Conservation (phyloP, 176 grass and related monocot species). For the Chrysopogon serrulatus region DNA sequence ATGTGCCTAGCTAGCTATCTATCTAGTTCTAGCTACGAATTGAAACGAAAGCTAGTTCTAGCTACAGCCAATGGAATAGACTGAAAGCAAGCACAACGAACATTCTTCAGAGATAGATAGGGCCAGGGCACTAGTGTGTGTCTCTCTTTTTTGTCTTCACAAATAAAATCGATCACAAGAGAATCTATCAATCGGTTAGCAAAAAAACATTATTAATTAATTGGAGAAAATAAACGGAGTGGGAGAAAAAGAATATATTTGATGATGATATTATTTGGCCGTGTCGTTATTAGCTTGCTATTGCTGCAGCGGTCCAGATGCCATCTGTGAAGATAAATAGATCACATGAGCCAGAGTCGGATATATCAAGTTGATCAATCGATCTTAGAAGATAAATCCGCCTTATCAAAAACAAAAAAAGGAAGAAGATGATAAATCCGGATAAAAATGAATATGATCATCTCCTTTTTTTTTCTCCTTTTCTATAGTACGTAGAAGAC, state of each 20-base stretch:
- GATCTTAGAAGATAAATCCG: not conserved
- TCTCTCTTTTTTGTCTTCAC: not conserved
- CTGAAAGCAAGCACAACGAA: slow-evolving; percentile 6
- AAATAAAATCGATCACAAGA: not conserved
- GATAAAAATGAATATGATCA: not conserved
- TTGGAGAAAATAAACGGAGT: not conserved
- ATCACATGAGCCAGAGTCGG: not conserved
- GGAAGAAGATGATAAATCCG: not conserved
- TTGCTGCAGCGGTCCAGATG: not conserved
- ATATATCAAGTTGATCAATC: not conserved
- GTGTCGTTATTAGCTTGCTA: not conserved
- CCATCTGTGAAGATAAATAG: slow-evolving; percentile 17
- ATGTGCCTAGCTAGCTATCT: slow-evolving; percentile 15
- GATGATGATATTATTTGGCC: slow-evolving; percentile 5
- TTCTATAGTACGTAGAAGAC: not conserved
- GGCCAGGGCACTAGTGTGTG: not conserved
- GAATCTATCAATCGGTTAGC: not conserved
- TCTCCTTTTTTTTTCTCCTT: not conserved
- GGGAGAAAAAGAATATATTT: not conserved
- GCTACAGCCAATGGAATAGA: not conserved
- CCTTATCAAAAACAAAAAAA: not conserved
- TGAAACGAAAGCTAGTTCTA: too few relatives aligned
- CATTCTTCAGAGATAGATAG: slow-evolving; percentile 26
- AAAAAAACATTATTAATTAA: not conserved
- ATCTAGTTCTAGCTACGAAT: not conserved